Evolutionary conservation across 371 early-diverging fungal genomes (phyloP).

Genomic region (Apophysomyces trapeziformis): DNA sequence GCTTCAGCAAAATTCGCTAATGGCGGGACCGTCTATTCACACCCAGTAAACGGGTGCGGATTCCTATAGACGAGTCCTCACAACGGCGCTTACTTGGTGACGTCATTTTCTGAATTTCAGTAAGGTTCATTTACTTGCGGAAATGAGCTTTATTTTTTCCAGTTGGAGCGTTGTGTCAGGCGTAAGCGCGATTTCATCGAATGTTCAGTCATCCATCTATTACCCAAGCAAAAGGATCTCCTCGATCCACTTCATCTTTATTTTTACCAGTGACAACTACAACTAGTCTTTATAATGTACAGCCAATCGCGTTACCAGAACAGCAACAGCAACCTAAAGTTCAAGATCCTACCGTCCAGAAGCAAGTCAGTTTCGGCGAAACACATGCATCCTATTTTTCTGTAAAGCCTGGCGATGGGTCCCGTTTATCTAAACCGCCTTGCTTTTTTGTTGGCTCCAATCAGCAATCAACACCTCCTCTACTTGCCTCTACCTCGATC

Average conservation of each 20-base stretch:
- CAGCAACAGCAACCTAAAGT: neutral
- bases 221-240: neutral
- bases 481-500: neutral
- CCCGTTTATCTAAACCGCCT: neutral
- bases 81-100: too few relatives aligned
- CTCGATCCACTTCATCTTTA: neutral
- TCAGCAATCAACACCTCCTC: neutral
- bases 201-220: constrained; percentile 4
- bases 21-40: too few relatives aligned
- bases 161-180: neutral
- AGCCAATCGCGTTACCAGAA: neutral
- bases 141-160: neutral
- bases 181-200: neutral
- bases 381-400: neutral
- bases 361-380: constrained; percentile 3
- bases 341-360: neutral
- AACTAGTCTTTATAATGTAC: neutral
- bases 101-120: too few relatives aligned
- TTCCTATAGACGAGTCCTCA: too few relatives aligned
- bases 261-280: neutral
- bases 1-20: neutral
- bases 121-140: too few relatives aligned
- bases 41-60: too few relatives aligned
- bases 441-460: constrained; percentile 2
- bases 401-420: neutral